These are phyloP conservation scores for Fusarium verticillioides DNA, from an alignment of 2,329 filamentous ascomycete genomes.

Conservation along the genomic window DNA sequence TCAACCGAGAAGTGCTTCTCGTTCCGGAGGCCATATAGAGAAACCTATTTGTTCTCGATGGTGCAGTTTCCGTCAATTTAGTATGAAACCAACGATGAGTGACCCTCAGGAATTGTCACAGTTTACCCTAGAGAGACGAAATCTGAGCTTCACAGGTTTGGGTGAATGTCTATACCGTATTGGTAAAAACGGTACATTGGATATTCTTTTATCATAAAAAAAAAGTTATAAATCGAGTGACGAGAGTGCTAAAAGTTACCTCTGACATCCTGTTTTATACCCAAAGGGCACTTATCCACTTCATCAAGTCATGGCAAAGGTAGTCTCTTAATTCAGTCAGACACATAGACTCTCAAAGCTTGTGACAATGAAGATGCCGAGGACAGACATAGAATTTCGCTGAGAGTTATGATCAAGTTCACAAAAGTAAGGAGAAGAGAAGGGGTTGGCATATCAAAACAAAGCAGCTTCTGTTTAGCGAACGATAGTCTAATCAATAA, in stretches of 20 bases:
- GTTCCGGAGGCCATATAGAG: not conserved
- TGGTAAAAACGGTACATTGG: no score
- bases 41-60: not conserved
- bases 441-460: not conserved
- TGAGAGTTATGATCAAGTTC: not conserved
- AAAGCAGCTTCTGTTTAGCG: constrained; percentile 33
- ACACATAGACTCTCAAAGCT: not conserved
- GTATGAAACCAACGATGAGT: not conserved
- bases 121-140: not conserved
- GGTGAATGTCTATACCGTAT: not conserved
- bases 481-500: constrained; percentile 30
- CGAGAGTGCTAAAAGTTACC: not conserved
- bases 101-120: not conserved
- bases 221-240: not conserved
- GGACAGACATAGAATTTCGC: not conserved
- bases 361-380: not conserved
- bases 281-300: not conserved
- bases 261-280: not conserved
- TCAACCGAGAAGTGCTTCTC: not conserved
- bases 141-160: not conserved
- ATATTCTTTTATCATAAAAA: not conserved
- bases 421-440: not conserved
- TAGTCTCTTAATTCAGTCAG: not conserved
- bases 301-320: no score
- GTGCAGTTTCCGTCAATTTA: not conserved